Base-by-base conservation (phyloP, 1,284 basidiomycete species). In the Tilletia indica region DNA sequence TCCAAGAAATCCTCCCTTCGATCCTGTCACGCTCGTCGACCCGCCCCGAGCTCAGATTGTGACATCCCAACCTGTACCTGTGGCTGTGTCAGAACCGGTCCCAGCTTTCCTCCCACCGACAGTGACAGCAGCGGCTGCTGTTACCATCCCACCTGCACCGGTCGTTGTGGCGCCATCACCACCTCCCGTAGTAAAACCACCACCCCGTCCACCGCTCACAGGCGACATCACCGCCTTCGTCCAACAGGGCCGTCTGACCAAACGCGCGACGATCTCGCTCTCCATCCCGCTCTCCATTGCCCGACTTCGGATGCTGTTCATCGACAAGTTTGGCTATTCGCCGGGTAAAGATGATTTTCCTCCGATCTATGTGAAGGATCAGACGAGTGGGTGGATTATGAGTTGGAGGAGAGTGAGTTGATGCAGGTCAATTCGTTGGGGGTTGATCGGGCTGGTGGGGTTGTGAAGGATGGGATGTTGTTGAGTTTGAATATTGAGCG, bases 401-500 rank as follows among this genome's bases (percentile, higher is more conserved):
- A 98, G 85, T 87, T 99, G 66, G 96, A 99, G 84, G 93, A 98
- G 84, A 89, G 94, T 77, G 90, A 91, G n/a, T 96, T 99, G 81
- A 89, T 99, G 36, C 91, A 91, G 83, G 92, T 93, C 66, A 93
- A 91, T 72, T 92, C 92, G 80, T 85, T 64, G 31, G 61, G 61
- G 5, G 38, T 64, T 11, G 61, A 64, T 42, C 34, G 61, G 61
- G 61, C 31, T 3, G 34, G 4, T 64, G 34, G 61, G 5, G 61
- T 64, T 9, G 61, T 64, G 14, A 64, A 64, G 36, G 61, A 64
- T 64, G 61, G 61, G 11, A 64, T 64, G 61, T 19, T 97, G 36
- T 86, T 99, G 71, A 95, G 92, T 58, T 87, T 99, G 69, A 97
- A 98, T 80, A 95, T 99, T 76, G 95, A 98, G 87, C 93, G 94